These are phyloP conservation scores for Penicillium lividum DNA, from an alignment of 495 filamentous ascomycete genomes.

Conservation along the genomic window DNA sequence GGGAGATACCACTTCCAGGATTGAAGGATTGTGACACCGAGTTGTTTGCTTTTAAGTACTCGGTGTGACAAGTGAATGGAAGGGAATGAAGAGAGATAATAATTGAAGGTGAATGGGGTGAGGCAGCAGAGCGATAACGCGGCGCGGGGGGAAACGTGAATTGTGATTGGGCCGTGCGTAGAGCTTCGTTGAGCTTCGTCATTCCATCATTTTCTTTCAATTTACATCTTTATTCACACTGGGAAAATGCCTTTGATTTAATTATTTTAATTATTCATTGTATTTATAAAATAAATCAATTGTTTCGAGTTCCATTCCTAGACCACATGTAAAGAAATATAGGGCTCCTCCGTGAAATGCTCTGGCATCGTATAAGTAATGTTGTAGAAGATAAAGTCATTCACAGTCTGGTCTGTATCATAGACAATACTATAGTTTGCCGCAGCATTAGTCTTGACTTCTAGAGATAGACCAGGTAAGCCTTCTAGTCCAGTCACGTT, in stretches of 20 bases:
- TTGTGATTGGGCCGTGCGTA: constrained; percentile 16
- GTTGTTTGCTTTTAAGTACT: constrained; percentile 12
- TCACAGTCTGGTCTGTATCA: constrained; percentile 21
- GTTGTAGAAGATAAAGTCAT: constrained; percentile 41
- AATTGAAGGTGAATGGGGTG: not conserved
- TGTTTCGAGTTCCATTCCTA: not conserved
- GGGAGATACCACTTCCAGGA: constrained; percentile 17
- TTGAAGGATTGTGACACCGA: constrained; percentile 17
- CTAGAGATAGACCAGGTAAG: constrained; percentile 23
- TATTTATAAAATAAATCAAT: too few species aligned
- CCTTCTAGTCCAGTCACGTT: constrained; percentile 30
- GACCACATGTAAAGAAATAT: constrained; percentile 27
- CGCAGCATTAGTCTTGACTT: constrained; percentile 17
- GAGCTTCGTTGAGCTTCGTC: not conserved
- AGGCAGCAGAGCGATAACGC: constrained; percentile 34
- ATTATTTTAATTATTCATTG: not conserved
- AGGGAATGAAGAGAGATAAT: not conserved
- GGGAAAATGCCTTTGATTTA: not conserved
- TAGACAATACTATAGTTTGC: constrained; percentile 22
- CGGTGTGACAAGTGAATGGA: not conserved
- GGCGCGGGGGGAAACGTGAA: constrained; percentile 16
- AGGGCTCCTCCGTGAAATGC: constrained; percentile 27
- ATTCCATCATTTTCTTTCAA: not conserved
- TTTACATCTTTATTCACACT: not conserved
- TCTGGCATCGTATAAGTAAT: constrained; percentile 36